Evolutionary conservation across 2,329 filamentous ascomycete genomes (phyloP).

Genomic region (Neopestalotiopsis clavispora): DNA sequence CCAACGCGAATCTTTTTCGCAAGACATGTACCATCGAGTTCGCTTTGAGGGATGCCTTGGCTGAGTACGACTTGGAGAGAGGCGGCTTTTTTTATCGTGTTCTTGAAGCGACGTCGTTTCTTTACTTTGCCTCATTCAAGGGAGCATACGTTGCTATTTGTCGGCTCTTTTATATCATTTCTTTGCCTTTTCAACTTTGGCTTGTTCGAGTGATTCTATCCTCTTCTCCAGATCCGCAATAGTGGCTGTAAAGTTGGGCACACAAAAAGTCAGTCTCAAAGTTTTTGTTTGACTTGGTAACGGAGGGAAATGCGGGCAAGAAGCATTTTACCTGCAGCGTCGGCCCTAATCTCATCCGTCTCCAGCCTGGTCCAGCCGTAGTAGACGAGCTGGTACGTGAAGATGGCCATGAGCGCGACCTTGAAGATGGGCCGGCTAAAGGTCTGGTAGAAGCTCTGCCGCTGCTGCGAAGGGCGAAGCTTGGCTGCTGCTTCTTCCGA

Average conservation of each 20-base stretch:
- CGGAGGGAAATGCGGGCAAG: not conserved
- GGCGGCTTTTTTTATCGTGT: too few species aligned
- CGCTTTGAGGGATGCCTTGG: too few species aligned
- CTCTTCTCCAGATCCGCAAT: conserved; percentile 18
- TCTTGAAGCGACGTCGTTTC: not conserved
- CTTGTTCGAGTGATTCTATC: conserved; percentile 12
- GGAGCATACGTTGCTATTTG: not conserved
- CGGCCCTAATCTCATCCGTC: conserved; percentile 67
- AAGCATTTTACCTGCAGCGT: conserved; percentile 57
- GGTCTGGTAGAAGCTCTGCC: conserved; percentile 75
- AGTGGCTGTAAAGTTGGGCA: conserved; percentile 4
- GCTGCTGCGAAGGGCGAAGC: conserved; percentile 9
- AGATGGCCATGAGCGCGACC: conserved; percentile 74
- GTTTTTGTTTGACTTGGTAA: not conserved
- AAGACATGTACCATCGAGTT: too few species aligned
- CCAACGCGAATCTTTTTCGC: too few species aligned
- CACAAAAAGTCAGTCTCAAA: not conserved
- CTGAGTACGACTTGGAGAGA: too few species aligned
- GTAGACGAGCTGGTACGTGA: conserved; percentile 80
- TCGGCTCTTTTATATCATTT: not conserved
- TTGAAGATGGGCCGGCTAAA: conserved; percentile 77
- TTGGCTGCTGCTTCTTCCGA: not conserved
- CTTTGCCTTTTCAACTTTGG: conserved; percentile 7
- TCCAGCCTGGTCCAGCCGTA: conserved; percentile 78
- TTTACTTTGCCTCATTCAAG: not conserved